Evolutionary conservation across 371 early-diverging fungal species (phyloP), one percentile per base, ranked within the genome.

Genomic region (Circinella umbellata): DNA sequence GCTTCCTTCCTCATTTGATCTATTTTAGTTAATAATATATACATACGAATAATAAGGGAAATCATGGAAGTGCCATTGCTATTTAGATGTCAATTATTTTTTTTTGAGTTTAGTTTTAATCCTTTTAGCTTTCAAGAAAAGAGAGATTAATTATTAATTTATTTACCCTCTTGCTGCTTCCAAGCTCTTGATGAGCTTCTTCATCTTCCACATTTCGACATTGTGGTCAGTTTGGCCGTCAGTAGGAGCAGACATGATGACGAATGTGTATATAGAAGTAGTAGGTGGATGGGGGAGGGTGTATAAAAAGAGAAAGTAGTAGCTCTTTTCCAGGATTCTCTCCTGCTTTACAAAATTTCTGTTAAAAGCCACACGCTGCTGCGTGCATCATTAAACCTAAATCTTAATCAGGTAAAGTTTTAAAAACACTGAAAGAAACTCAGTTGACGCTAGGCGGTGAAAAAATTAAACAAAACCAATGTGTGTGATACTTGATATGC

Each of bases 41-140:
- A 84, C 88, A 69, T 80, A 89, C 90, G 99, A 72, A 99, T 92
- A 72, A 99, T 93, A 62, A 99, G 90, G 63, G 98, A 96, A 81
- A 99, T 99, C 99, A 99, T 99, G 69, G 98, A 97, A 11, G 99
- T 99, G 69, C 99, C 99, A 79, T 99, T 99, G 72, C 94, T 94
- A 69, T 27, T 14, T 1, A 27, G 47, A 51, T 8, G 8, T 51
- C 64, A 57, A 14, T 34, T 3, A 7, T 57, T 42, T 42, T 42
- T 42, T 11, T 42, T 42, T 42, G 27, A 42, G 42, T 42, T 42
- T 42, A 42, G 42, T 42, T 42, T 9, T 42, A 42, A 42, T 42
- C 42, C 42, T 42, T 42, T 42, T 42, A 42, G 11, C 27, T 27
- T 27, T 27, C 27, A 27, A 27, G 27, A 27, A 27, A 27, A 27